Evolutionary conservation across 345 rosid species (phyloP).

Genomic region (Hibiscus syriacus): DNA sequence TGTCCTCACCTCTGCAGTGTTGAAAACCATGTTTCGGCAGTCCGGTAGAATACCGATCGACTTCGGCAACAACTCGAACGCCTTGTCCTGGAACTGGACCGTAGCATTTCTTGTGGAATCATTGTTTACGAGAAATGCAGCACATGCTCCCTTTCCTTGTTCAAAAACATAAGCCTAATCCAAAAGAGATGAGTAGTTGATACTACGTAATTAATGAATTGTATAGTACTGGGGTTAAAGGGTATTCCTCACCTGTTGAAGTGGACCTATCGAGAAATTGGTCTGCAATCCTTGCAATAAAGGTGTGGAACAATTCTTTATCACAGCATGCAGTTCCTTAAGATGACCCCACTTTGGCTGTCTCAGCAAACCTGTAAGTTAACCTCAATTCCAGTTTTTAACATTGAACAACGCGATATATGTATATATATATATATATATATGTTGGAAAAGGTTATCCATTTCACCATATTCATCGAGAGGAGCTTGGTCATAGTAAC

Average conservation of each 20-base stretch:
- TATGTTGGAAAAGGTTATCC: too few species aligned
- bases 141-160: constrained; percentile 50
- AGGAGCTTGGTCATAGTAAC: constrained; percentile 91
- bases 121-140: constrained; percentile 72
- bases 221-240: neutral
- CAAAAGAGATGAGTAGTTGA: too few species aligned
- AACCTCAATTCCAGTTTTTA: neutral
- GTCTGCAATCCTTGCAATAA: constrained; percentile 45
- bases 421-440: too few species aligned
- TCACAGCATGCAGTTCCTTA: constrained; percentile 59
- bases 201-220: too few species aligned
- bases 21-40: constrained; percentile 48
- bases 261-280: constrained; percentile 48
- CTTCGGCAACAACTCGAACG: constrained; percentile 45
- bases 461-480: constrained; percentile 74
- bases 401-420: too few species aligned
- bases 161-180: constrained; percentile 68
- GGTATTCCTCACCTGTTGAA: constrained; percentile 42
- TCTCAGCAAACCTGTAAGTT: constrained; percentile 45
- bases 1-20: constrained; percentile 63
- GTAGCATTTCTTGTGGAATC: constrained; percentile 21
- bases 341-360: constrained; percentile 91
- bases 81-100: constrained; percentile 34
- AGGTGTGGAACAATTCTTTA: constrained; percentile 41
- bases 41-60: constrained; percentile 68